These are phyloP conservation scores for Lactarius sp. DNA, from an alignment of 768 basidiomycete species.

Conservation along the genomic window DNA sequence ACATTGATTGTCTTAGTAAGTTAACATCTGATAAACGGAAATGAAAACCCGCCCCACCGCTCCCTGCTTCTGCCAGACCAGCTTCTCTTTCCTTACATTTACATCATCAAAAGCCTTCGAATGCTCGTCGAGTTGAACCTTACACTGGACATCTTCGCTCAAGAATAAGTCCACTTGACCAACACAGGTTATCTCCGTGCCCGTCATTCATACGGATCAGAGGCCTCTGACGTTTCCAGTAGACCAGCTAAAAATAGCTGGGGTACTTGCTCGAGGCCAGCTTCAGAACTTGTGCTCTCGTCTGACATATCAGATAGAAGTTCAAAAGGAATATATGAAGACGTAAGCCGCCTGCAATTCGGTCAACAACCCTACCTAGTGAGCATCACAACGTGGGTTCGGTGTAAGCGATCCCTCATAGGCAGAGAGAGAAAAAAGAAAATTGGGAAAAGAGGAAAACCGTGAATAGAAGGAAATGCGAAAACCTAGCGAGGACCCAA, in stretches of 20 bases:
- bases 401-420: background rate
- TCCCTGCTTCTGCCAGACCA: background rate
- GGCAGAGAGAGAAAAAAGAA: background rate
- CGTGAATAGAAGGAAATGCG: background rate
- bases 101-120: background rate
- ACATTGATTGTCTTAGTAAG: background rate
- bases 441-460: background rate
- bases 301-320: background rate
- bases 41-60: background rate
- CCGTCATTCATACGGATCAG: background rate
- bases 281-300: background rate
- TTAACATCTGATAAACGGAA: background rate
- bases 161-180: background rate
- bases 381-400: background rate
- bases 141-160: background rate
- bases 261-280: background rate
- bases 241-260: background rate
- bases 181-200: background rate
- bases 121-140: background rate
- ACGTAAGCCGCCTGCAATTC: background rate
- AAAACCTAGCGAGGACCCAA: background rate
- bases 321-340: background rate
- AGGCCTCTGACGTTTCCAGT: background rate
- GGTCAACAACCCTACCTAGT: background rate
- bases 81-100: background rate